Percentiles rank a stretch among this genome's conserved stretches.
These are phyloP conservation scores for Bipolaris oryzae DNA, from an alignment of 2,329 filamentous ascomycete species.

Conservation along the genomic window DNA sequence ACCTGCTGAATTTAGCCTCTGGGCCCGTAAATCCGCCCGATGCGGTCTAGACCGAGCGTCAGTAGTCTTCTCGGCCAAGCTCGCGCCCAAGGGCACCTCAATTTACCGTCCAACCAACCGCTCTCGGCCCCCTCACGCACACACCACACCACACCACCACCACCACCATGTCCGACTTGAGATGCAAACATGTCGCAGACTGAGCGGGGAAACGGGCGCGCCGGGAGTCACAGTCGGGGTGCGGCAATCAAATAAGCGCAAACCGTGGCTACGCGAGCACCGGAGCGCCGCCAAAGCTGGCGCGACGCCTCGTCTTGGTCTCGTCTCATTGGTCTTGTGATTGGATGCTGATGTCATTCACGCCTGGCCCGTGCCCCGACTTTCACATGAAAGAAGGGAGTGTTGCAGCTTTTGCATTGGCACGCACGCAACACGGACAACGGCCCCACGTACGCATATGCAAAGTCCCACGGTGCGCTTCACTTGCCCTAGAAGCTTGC, in stretches of 20 bases:
- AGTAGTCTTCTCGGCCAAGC: not conserved
- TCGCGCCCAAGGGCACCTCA: not conserved
- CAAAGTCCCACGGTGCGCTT: conserved; percentile 14
- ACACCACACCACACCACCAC: too few species aligned
- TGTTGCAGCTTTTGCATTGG: conserved; percentile 1
- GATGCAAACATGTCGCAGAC: not conserved
- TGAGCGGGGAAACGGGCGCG: not conserved
- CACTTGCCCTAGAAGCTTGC: conserved; percentile 18
- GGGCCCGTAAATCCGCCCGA: not conserved
- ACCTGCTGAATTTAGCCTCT: not conserved
- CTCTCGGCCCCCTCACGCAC: not conserved
- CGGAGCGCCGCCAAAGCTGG: not conserved
- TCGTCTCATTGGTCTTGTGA: conserved; percentile 2
- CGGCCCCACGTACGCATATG: conserved; percentile 20
- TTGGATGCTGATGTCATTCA: conserved; percentile 20
- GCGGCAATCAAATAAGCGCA: not conserved
- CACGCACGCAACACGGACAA: conserved; percentile 14
- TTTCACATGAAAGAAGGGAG: conserved; percentile 21
- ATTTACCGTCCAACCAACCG: not conserved
- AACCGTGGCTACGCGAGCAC: not conserved
- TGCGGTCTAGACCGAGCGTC: not conserved
- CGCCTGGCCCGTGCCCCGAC: conserved; percentile 11
- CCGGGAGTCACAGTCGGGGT: not conserved
- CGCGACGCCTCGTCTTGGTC: too few species aligned
- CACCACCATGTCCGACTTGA: too few species aligned